Evolutionary conservation across 495 filamentous ascomycete species (phyloP).

Genomic region (Zalerion maritima): DNA sequence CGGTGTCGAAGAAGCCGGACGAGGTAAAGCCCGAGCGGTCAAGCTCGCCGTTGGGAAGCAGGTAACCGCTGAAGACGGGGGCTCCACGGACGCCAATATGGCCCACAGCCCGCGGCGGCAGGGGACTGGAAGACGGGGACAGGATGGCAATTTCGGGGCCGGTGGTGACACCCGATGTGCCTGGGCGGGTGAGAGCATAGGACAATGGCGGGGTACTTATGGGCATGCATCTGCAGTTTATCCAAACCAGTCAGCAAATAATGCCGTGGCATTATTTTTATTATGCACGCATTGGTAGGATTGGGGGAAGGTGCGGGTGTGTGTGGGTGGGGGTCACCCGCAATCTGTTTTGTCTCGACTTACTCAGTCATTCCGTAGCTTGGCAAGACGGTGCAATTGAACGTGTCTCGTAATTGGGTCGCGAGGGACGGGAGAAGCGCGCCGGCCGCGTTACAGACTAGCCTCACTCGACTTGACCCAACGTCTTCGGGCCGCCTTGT

Average conservation of each 20-base stretch:
- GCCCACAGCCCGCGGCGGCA: slow-evolving; percentile 14
- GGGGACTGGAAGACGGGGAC: slow-evolving; percentile 12
- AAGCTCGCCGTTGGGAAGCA: slow-evolving; percentile 15
- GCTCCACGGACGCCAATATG: slow-evolving; percentile 29
- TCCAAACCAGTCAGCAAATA: too few species aligned
- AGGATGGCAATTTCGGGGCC: slow-evolving; percentile 28
- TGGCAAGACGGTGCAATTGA: slow-evolving; percentile 25
- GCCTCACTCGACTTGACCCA: slow-evolving; percentile 21
- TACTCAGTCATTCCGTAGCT: slow-evolving; percentile 35
- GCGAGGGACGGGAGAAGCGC: slow-evolving; percentile 28
- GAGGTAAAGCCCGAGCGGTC: slow-evolving; percentile 23
- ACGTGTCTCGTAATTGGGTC: slow-evolving; percentile 19
- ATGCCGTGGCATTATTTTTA: too few species aligned
- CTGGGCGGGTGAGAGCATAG: slow-evolving; percentile 25
- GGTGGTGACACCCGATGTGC: slow-evolving; percentile 27
- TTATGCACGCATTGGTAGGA: too few species aligned
- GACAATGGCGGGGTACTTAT: slow-evolving; percentile 26
- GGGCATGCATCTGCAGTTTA: slow-evolving; percentile 32
- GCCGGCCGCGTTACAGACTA: slow-evolving; percentile 31
- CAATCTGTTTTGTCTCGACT: too few species aligned
- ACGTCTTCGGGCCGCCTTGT: slow-evolving; percentile 16
- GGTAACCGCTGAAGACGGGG: slow-evolving; percentile 29
- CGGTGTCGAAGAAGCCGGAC: slow-evolving; percentile 33
- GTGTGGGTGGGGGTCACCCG: too few species aligned
- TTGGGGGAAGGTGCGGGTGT: too few species aligned